Conservation (phyloP, 768 basidiomycete genomes). For the Collybia nuda region DNA sequence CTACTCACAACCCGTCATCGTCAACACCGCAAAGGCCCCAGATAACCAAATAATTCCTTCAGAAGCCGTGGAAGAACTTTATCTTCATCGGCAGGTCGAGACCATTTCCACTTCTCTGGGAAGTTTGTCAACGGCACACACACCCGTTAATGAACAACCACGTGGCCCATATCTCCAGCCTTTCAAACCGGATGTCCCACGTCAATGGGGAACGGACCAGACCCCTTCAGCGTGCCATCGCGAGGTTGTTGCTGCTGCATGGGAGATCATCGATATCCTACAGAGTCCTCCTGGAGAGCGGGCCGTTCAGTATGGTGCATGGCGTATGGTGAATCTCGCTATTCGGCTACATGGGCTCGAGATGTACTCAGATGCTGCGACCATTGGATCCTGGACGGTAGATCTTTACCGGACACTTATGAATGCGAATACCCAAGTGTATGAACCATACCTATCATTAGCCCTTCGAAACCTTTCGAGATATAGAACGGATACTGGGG, state of each 20-base stretch:
- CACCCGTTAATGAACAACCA: no score
- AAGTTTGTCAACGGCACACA: background rate
- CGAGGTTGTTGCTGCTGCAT: no score
- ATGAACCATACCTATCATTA: background rate
- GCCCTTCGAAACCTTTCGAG: background rate
- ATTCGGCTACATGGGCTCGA: background rate
- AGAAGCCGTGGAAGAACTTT: background rate
- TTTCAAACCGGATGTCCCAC: no score
- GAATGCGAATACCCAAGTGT: background rate
- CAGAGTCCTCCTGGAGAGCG: background rate
- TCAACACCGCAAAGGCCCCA: no score
- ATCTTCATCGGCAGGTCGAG: background rate
- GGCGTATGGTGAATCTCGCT: background rate
- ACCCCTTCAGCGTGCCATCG: no score
- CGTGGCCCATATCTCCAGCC: no score
- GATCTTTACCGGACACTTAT: background rate
- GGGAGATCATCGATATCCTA: no score
- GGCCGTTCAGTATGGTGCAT: background rate
- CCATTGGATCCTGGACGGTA: background rate
- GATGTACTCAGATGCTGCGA: slow-evolving; percentile 1
- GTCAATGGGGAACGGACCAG: no score
- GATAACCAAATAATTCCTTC: no score
- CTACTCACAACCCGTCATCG: no score
- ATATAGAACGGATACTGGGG: background rate
- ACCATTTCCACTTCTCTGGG: background rate